A percentile compares a stretch with the other conserved stretches of the same genome.
phyloP scores from a whole-genome alignment of 768 basidiomycete species.

The Collybia sp. region DNA sequence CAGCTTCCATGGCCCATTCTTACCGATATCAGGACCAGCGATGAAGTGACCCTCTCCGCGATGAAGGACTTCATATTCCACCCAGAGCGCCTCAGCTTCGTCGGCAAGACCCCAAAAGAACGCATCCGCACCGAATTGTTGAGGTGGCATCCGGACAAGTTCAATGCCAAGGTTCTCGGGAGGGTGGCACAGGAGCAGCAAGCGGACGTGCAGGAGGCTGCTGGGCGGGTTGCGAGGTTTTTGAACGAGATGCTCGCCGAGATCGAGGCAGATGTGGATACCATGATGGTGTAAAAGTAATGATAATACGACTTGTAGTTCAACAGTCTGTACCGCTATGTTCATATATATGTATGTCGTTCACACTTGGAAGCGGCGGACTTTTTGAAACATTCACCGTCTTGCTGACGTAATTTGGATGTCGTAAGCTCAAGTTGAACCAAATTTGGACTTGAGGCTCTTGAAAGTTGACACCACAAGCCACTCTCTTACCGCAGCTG shows the following conservation, averaged over 20 bases:
- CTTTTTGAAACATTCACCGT: no score
- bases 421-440: no score
- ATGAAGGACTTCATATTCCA: slow-evolving; percentile 37
- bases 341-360: no score
- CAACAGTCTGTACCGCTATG: no score
- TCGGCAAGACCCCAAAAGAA: slow-evolving; percentile 28
- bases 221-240: slow-evolving; percentile 34
- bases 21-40: slow-evolving; percentile 8
- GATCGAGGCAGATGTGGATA: not conserved
- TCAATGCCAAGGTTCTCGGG: slow-evolving; percentile 28
- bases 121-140: slow-evolving; percentile 38
- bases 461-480: no score
- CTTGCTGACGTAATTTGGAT: no score
- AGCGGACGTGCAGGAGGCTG: slow-evolving; percentile 26
- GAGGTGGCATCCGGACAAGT: slow-evolving; percentile 55
- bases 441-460: no score
- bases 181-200: slow-evolving; percentile 29
- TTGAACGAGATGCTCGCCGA: slow-evolving; percentile 25
- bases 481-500: no score
- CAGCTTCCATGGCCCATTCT: slow-evolving; percentile 45
- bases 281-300: not conserved
- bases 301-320: no score
- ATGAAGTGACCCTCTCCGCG: slow-evolving; percentile 27
- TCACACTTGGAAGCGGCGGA: no score
- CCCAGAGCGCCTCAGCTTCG: slow-evolving; percentile 19